Conservation (phyloP, 768 basidiomycete species). For the Piloderma croceum region DNA sequence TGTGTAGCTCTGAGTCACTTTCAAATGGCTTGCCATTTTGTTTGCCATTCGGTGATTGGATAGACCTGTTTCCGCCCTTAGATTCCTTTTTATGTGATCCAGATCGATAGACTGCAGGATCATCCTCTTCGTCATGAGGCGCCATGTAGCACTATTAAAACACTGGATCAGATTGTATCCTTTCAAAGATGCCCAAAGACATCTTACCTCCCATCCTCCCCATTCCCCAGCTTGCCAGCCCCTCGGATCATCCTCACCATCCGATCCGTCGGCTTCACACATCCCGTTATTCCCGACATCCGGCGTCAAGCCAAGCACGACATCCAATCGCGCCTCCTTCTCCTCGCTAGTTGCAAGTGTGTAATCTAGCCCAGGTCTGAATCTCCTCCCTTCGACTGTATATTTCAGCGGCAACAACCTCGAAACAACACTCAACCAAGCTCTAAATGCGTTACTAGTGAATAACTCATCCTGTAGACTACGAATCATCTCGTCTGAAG, state of each 20-base stretch:
- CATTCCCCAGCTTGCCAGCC: conserved; percentile 73
- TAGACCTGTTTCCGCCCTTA: conserved; percentile 11
- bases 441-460: conserved; percentile 75
- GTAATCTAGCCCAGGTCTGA: conserved; percentile 91
- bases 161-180: neutral
- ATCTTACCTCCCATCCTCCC: conserved; percentile 90
- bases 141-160: conserved; percentile 81
- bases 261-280: conserved; percentile 21
- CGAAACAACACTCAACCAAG: conserved; percentile 79
- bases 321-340: conserved; percentile 76
- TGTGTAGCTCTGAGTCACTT: neutral
- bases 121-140: conserved; percentile 90
- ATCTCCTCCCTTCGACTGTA: conserved; percentile 76
- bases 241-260: conserved; percentile 22
- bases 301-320: conserved; percentile 83
- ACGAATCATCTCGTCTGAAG: conserved; percentile 55
- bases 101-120: conserved; percentile 88
- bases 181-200: neutral
- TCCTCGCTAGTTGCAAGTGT: conserved; percentile 87
- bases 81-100: conserved; percentile 19
- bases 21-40: conserved; percentile 11
- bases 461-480: conserved; percentile 74
- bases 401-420: conserved; percentile 67
- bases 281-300: conserved; percentile 32
- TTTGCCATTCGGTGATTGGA: conserved; percentile 7